Evolutionary conservation across 192 early-diverging fungal genomes (phyloP).

Genomic region (Coemansia sp.): DNA sequence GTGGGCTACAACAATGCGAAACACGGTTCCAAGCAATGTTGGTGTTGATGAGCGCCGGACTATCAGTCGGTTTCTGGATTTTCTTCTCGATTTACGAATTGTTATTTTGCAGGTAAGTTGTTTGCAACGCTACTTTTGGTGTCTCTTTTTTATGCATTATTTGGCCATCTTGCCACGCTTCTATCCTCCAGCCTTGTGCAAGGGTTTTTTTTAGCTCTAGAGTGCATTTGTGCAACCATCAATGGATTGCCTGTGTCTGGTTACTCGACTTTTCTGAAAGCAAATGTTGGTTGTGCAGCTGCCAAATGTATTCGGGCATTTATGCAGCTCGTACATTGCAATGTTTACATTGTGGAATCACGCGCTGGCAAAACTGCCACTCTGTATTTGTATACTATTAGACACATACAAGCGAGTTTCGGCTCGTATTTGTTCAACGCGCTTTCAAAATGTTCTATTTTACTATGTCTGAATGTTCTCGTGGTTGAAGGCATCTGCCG

Average conservation of each 20-base stretch:
- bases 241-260: too few relatives aligned
- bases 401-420: too few relatives aligned
- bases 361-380: neutral
- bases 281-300: too few relatives aligned
- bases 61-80: slow-evolving; percentile 47
- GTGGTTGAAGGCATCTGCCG: neutral
- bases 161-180: neutral
- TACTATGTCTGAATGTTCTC: neutral
- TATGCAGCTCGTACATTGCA: neutral
- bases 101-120: slow-evolving; percentile 52
- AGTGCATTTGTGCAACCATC: too few relatives aligned
- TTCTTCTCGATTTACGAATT: slow-evolving; percentile 49
- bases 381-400: neutral
- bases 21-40: slow-evolving; percentile 21
- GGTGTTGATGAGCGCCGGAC: slow-evolving; percentile 29
- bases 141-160: neutral
- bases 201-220: too few relatives aligned
- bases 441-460: too few relatives aligned
- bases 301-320: neutral
- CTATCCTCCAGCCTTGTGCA: neutral
- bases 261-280: too few relatives aligned
- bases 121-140: neutral
- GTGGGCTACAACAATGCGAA: slow-evolving; percentile 43
- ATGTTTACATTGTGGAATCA: neutral
- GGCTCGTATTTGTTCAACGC: too few relatives aligned